These are phyloP conservation scores for Porcisia hertigi DNA, from an alignment of 208 protist genomes.

Conservation along the genomic window DNA sequence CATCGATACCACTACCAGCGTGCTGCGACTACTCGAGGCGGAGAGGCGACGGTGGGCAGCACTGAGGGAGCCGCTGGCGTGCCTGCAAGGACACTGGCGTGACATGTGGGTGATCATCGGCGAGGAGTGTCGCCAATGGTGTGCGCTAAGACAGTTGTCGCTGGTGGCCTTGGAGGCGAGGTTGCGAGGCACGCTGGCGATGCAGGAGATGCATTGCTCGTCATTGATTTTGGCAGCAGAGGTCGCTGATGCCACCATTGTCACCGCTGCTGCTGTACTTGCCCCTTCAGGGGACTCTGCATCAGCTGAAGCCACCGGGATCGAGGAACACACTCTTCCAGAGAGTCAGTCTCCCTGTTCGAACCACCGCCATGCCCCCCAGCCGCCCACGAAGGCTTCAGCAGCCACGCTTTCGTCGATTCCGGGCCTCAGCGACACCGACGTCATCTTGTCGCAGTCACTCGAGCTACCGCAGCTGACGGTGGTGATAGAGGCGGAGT, in stretches of 20 bases:
- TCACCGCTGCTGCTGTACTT: not conserved
- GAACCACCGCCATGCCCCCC: not conserved
- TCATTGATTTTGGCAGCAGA: not conserved
- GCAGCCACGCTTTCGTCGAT: not conserved
- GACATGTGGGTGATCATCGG: not conserved
- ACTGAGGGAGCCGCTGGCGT: slow-evolving; percentile 6
- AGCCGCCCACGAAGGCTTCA: not conserved
- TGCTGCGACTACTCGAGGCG: slow-evolving; percentile 11
- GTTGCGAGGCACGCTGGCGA: not conserved
- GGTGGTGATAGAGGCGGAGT: not conserved
- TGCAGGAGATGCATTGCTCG: not conserved
- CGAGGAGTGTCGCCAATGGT: slow-evolving; percentile 16
- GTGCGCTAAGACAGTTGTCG: slow-evolving; percentile 1
- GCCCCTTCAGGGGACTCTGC: not conserved
- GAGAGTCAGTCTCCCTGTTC: not conserved
- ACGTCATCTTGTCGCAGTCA: not conserved
- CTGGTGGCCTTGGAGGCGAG: not conserved
- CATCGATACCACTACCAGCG: not conserved
- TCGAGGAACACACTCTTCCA: not conserved
- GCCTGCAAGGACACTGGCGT: not conserved
- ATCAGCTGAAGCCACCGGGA: not conserved
- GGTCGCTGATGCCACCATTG: not conserved
- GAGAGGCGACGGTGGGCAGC: slow-evolving; percentile 22
- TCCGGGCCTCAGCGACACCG: not conserved
- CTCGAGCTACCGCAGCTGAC: not conserved